Conservation (phyloP, 148 eudicot species). For the Fagopyrum esculentum region DNA sequence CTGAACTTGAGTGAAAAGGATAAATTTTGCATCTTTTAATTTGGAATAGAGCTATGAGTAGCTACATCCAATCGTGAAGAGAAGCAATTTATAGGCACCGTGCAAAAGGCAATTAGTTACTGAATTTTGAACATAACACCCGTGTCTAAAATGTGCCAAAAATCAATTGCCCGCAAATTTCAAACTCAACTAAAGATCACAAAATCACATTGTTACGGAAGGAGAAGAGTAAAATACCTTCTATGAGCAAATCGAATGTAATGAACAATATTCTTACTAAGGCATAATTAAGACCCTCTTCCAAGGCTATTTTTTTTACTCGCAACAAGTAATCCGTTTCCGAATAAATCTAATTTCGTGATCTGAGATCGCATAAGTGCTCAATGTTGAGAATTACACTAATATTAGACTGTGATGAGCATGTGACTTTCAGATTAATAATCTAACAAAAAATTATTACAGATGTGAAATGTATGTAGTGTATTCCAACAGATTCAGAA, state of each 20-base stretch:
- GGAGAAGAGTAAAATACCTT: no score
- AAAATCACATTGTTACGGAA: neutral
- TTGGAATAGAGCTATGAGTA: slow-evolving; percentile 16
- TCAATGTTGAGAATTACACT: neutral
- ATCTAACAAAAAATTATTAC: neutral
- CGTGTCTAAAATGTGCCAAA: neutral
- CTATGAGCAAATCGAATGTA: no score
- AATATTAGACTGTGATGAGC: neutral
- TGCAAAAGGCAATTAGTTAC: slow-evolving; percentile 6
- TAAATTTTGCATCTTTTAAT: slow-evolving; percentile 2
- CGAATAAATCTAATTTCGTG: neutral
- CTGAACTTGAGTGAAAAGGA: neutral
- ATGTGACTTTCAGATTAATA: neutral
- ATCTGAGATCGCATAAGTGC: neutral
- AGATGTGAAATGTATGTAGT: no score
- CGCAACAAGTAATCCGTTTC: no score
- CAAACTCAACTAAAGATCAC: neutral
- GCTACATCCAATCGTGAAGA: slow-evolving; percentile 8
- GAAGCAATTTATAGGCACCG: slow-evolving; percentile 10
- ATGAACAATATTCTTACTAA: no score
- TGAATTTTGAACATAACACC: neutral
- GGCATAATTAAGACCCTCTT: no score
- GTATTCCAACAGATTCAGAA: no score
- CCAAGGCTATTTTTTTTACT: no score
- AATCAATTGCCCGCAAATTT: neutral